Evolutionary conservation across 805 yeast genomes (phyloP).

Genomic region (Candida glaebosa): DNA sequence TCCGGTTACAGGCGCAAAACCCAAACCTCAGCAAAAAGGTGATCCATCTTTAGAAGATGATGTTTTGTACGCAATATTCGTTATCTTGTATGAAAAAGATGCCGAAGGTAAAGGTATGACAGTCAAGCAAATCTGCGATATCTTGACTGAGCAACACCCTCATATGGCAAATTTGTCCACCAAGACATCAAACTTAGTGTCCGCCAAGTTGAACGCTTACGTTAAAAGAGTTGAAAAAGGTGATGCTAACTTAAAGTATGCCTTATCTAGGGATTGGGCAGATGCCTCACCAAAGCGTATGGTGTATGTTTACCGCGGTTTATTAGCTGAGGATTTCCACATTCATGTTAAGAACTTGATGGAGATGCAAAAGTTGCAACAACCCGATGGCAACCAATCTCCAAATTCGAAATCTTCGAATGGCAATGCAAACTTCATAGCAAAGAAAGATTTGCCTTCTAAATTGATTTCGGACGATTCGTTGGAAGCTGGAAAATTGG

Average conservation of each 20-base stretch:
- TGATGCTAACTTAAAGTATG: conserved; percentile 66
- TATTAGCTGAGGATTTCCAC: conserved; percentile 71
- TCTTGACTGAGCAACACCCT: conserved; percentile 69
- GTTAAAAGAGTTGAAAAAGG: conserved; percentile 85
- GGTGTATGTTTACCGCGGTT: conserved; percentile 83
- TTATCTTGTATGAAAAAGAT: conserved; percentile 67
- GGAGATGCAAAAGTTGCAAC: conserved; percentile 43
- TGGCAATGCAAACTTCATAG: conserved; percentile 1
- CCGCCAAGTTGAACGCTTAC: conserved; percentile 81
- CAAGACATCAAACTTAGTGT: conserved; percentile 74
- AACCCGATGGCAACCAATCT: conserved; percentile 4
- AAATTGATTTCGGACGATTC: conserved; percentile 18
- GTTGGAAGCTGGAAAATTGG: conserved; percentile 34
- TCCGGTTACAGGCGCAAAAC: conserved; percentile 72
- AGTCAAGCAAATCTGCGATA: conserved; percentile 83
- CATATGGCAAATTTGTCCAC: conserved; percentile 80
- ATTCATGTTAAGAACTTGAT: conserved; percentile 64
- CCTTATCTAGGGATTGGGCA: conserved; percentile 85
- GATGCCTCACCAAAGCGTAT: conserved; percentile 85
- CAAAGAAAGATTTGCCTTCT: conserved; percentile 2
- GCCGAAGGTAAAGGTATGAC: conserved; percentile 76
- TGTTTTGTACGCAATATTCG: conserved; percentile 71
- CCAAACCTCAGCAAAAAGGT: conserved; percentile 63
- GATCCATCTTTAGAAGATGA: conserved; percentile 65
- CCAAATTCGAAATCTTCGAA: conserved; percentile 12